Evolutionary conservation across 305 asterid species (phyloP).

Genomic region (Fraxinus dipetala): DNA sequence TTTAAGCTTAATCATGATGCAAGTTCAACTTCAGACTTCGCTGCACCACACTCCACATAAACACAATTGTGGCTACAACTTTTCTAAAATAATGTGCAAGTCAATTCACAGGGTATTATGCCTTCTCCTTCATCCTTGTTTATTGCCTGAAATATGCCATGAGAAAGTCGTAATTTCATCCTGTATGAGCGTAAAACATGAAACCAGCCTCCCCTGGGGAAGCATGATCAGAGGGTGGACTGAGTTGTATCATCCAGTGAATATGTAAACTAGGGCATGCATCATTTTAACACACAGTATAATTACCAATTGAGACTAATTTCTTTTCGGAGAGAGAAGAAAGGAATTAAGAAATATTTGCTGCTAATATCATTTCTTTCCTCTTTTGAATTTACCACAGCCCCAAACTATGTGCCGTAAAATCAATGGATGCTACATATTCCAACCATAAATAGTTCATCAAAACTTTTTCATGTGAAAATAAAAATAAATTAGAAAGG

Average conservation of each 20-base stretch:
- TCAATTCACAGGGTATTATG: not conserved
- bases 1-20: not conserved
- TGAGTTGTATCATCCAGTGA: not conserved
- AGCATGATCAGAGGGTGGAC: not conserved
- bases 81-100: not conserved
- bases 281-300: not conserved
- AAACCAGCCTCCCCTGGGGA: not conserved
- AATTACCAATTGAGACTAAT: not conserved
- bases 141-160: not conserved
- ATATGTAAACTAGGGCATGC: not conserved
- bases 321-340: not conserved
- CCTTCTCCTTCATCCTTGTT: not conserved
- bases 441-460: not conserved
- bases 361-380: not conserved
- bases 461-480: not conserved
- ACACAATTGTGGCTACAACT: not conserved
- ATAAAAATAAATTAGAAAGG: not conserved
- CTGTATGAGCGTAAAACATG: not conserved
- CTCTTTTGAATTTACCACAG: not conserved
- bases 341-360: not conserved
- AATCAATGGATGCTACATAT: not conserved
- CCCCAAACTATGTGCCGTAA: not conserved
- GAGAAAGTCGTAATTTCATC: not conserved
- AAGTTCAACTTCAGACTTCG: not conserved
- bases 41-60: not conserved